Evolutionary conservation across 2,329 filamentous ascomycete species (phyloP), one percentile per base, ranked within the genome.

Genomic region (Macrophomina pseudophaseolina): DNA sequence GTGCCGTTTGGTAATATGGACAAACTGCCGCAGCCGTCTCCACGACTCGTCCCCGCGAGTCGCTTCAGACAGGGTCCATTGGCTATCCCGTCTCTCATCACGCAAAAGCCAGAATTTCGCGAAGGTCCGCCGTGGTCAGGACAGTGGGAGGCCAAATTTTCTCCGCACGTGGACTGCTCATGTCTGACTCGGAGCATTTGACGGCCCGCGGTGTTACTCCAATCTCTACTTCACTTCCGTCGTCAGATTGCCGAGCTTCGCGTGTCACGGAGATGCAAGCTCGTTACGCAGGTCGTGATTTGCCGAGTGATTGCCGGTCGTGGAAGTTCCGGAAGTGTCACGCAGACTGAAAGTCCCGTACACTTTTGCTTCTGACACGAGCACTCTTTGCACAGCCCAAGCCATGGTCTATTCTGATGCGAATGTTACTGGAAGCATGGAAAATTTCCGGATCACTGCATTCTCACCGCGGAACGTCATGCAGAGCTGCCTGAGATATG

Each of bases 171-270:
- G 56, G 40, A 33, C 58, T 48, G 8, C 14, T 35, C 30, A 38
- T 28, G 38, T 38, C 44, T 49, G 18, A 18, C 58, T 49, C 58
- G 58, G 58, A 49, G n/a, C 44, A 48, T 62, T n/a, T n/a, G 9
- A 14, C 44, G 58, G 58, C 44, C 42, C 58, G 44, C 32, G 18
- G n/a, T 48, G 32, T 30, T 49, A 28, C 44, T 28, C 28, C 40
- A 46, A 59, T 14, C 38, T 33, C 38, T 14, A 18, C 23, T 14
- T 44, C 16, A 18, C 28, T 46, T 35, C 18, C 33, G 52, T 23
- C 38, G 12, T 59, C 14, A 62, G 44, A 62, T 62, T 62, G 30
- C 58, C 44, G 58, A 62, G n/a, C 9, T 35, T 32, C 30, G 32
- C 32, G 33, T 62, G 44, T 38, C 30, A 49, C 40, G 44, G 54